Evolutionary conservation across 2,329 filamentous ascomycete genomes (phyloP), one percentile per base, ranked within the genome.

Genomic region (Epichloe typhina): DNA sequence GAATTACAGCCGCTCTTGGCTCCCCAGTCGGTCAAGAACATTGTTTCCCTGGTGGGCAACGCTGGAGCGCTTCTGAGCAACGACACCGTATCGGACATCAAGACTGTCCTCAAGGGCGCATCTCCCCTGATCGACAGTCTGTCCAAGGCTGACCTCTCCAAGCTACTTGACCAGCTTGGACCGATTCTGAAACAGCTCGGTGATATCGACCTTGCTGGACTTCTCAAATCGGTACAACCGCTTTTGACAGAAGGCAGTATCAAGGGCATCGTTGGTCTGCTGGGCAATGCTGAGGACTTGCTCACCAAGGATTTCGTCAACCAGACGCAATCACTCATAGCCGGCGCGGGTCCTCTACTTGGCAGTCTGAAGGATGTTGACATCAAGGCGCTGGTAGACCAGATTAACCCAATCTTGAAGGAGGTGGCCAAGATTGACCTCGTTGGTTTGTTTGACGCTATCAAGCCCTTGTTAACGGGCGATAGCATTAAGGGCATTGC

Each of bases 331-430:
- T 53, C 51, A 3, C 51, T 53, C 6, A 23, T 53, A 31, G 51
- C 51, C 9, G 51, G 59, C 17, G 62, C 63, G 52, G 53, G 51
- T 23, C 66, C 68, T 0, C 54, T 70, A 2, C 53, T 70, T 5
- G 61, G 60, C 37, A 61, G 63, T 38, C 60, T 68, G 11, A 63
- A 70, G 60, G 49, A 62, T 36, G 40, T 61, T 5, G 42, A 62
- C 0, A 54, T 63, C 5, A 60, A 65, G 15, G 36, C 31, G 2
- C 13, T 53, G 3, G 39, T 50, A 1, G 40, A 42, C 13, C 51
- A 53, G 15, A 39, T 53, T 59, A 58, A 59, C 5, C 67, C 68
- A 0, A 53, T 72, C 7, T 50, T 63, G 17, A 51, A 61, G 23
- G 55, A 53, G 8, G 37, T 54, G 7, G 38, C 47, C 17, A 52